Evolutionary conservation across 2,329 filamentous ascomycete genomes (phyloP).

Genomic region (Neurospora sp.): DNA sequence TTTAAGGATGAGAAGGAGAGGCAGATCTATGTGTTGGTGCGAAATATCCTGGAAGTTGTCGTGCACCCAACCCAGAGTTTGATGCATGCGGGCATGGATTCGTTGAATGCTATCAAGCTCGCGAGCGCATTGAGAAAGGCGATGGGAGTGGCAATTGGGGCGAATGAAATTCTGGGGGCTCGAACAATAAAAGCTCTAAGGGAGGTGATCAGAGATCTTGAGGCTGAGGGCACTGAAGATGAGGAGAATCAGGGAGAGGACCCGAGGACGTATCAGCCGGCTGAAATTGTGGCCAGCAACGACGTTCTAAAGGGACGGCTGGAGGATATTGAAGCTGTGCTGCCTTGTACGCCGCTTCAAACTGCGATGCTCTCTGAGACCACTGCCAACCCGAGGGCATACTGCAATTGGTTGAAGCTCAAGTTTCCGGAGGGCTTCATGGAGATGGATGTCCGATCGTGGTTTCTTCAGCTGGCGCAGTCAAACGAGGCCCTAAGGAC

Average conservation of each 20-base stretch:
- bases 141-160: conserved; percentile 43
- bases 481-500: conserved; percentile 61
- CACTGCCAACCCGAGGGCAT: conserved; percentile 44
- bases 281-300: not conserved
- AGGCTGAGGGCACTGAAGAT: conserved; percentile 21
- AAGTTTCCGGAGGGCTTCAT: conserved; percentile 33
- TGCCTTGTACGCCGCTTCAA: conserved; percentile 64
- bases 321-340: conserved; percentile 33
- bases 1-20: conserved; percentile 24
- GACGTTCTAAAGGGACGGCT: conserved; percentile 17
- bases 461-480: conserved; percentile 38
- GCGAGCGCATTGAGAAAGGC: conserved; percentile 51
- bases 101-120: conserved; percentile 36
- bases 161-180: conserved; percentile 51
- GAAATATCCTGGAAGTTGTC: conserved; percentile 17
- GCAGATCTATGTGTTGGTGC: conserved; percentile 23
- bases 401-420: conserved; percentile 70
- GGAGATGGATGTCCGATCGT: conserved; percentile 31
- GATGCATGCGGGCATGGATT: conserved; percentile 28
- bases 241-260: not conserved
- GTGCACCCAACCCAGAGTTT: conserved; percentile 22
- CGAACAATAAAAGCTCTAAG: conserved; percentile 27
- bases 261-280: not conserved
- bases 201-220: conserved; percentile 30
- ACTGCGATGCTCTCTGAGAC: conserved; percentile 74